A percentile compares a stretch with the other conserved stretches of the same genome.
These are phyloP conservation scores for Cryphonectria japonica DNA, from an alignment of 2,329 filamentous ascomycete genomes.

Conservation along the genomic window DNA sequence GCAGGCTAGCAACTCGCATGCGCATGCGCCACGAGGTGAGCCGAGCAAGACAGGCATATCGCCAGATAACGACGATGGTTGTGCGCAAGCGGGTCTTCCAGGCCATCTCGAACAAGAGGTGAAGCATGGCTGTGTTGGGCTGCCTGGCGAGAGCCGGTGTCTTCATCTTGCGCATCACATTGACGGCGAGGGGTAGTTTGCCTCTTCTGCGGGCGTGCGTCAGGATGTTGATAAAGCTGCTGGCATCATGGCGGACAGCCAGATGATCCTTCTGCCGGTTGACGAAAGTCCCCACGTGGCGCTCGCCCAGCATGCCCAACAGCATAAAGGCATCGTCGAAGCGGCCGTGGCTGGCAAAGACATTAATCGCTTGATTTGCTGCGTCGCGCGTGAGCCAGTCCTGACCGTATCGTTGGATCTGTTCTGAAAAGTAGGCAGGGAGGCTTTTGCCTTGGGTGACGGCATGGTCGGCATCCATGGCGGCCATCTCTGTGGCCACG, in stretches of 20 bases:
- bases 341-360: slow-evolving; percentile 46
- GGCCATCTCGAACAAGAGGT: slow-evolving; percentile 44
- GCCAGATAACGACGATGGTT: slow-evolving; percentile 40
- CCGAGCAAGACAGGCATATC: slow-evolving; percentile 37
- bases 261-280: slow-evolving; percentile 5
- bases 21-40: slow-evolving; percentile 38
- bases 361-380: slow-evolving; percentile 45
- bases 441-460: slow-evolving; percentile 42
- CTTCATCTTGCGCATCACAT: slow-evolving; percentile 35
- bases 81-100: slow-evolving; percentile 39
- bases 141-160: slow-evolving; percentile 1
- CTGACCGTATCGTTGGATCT: slow-evolving; percentile 48
- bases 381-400: slow-evolving; percentile 48
- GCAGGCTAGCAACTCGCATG: slow-evolving; percentile 26
- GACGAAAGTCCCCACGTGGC: slow-evolving; percentile 22
- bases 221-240: slow-evolving; percentile 43
- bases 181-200: slow-evolving; percentile 32
- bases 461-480: slow-evolving; percentile 48
- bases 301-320: slow-evolving; percentile 38
- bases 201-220: slow-evolving; percentile 35
- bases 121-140: slow-evolving; percentile 41
- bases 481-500: slow-evolving; percentile 49
- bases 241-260: slow-evolving; percentile 34
- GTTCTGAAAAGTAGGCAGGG: slow-evolving; percentile 44
- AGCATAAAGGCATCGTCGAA: slow-evolving; percentile 38